Evolutionary conservation across 2,329 filamentous ascomycete genomes (phyloP).

Genomic region (Colletotrichum sublineola): DNA sequence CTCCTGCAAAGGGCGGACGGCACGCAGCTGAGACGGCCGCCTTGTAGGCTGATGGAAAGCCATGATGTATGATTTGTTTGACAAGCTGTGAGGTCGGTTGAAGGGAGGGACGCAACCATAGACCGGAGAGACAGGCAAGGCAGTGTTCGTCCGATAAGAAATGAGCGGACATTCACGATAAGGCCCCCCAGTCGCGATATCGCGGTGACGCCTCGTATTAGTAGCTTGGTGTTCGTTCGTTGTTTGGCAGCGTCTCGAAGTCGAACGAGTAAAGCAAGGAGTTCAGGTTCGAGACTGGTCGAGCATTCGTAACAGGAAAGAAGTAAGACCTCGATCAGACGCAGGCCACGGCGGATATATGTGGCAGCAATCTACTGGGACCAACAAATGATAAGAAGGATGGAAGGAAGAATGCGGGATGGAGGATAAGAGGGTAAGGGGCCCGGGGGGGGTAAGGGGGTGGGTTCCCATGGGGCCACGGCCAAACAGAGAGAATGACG

Average conservation of each 20-base stretch:
- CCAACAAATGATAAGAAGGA: conserved; percentile 35
- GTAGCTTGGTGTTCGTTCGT: conserved; percentile 21
- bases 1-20: conserved; percentile 57
- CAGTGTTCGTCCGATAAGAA: conserved; percentile 30
- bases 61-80: conserved; percentile 53
- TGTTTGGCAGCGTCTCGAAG: conserved; percentile 15
- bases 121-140: background rate
- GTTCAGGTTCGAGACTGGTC: conserved; percentile 8
- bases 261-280: conserved; percentile 7
- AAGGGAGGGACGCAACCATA: conserved; percentile 21
- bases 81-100: conserved; percentile 20
- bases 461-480: conserved; percentile 24
- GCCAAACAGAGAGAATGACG: conserved; percentile 33
- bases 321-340: conserved; percentile 2
- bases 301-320: conserved; percentile 16
- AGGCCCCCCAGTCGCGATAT: conserved; percentile 35
- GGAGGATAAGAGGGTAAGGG: conserved; percentile 39
- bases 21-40: conserved; percentile 62
- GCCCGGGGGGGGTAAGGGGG: conserved; percentile 26
- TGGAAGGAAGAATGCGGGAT: conserved; percentile 41
- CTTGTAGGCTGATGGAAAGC: conserved; percentile 72
- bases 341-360: conserved; percentile 38
- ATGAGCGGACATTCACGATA: conserved; percentile 32
- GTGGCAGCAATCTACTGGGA: conserved; percentile 39
- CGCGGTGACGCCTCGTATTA: conserved; percentile 31